These are phyloP conservation scores for Gentiana macrophylla DNA, from an alignment of 257 asterid species.

Conservation along the genomic window DNA sequence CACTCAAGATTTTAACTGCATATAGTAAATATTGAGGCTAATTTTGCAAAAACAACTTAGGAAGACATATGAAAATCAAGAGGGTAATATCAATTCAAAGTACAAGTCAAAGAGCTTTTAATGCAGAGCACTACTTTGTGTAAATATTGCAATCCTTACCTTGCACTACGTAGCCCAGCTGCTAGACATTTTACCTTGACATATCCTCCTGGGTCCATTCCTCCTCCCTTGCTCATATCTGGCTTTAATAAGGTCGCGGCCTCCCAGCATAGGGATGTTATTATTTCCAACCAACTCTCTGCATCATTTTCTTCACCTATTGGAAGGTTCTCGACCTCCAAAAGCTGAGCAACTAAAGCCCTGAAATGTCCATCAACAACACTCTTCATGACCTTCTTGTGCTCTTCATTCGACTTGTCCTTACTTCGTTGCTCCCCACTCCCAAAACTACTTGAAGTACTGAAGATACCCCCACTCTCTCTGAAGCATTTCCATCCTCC, in stretches of 20 bases:
- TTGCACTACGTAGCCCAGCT: constrained; percentile 75
- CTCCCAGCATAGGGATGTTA: constrained; percentile 89
- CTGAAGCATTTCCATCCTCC: constrained; percentile 65
- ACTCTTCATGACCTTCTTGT: constrained; percentile 62
- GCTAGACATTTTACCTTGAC: constrained; percentile 93
- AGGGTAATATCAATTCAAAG: no score
- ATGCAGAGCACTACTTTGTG: no score
- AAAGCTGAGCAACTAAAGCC: constrained; percentile 84
- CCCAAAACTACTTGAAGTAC: constrained; percentile 62
- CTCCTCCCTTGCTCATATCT: constrained; percentile 86
- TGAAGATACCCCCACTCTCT: constrained; percentile 80
- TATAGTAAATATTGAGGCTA: no score
- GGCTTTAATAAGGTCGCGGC: constrained; percentile 88
- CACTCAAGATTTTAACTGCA: no score
- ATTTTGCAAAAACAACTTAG: no score
- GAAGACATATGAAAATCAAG: no score
- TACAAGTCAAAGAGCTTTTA: no score
- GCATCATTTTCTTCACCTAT: constrained; percentile 58
- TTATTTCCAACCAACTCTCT: constrained; percentile 89
- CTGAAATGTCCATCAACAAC: constrained; percentile 93
- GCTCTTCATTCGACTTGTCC: constrained; percentile 85
- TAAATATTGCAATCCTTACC: constrained; percentile 29
- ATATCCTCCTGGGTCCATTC: constrained; percentile 96
- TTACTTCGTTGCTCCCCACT: constrained; percentile 69
- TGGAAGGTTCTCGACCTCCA: constrained; percentile 84